A percentile compares a stretch with the other conserved stretches of the same genome.
Evolutionary conservation across 139 green algal genomes (phyloP).

Genomic region (Ettlia oleoabundans): DNA sequence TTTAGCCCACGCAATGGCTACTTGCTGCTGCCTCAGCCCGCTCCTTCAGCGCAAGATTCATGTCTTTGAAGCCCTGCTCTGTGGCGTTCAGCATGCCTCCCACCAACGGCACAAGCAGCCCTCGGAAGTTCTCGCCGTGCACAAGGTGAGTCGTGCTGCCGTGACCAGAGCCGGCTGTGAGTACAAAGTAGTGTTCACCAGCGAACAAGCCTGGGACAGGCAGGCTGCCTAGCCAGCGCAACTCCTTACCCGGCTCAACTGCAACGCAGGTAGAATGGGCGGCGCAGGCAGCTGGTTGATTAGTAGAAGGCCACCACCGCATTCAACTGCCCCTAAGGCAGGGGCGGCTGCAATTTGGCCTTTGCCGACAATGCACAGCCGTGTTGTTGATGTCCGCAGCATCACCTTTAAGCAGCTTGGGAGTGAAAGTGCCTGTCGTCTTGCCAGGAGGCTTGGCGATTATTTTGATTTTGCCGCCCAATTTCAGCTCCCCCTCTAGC

Average conservation of each 20-base stretch:
- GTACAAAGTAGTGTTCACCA: not conserved
- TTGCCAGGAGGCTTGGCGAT: not conserved
- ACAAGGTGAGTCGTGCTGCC: not conserved
- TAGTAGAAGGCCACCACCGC: no score
- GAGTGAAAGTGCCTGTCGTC: not conserved
- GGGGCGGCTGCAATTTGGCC: not conserved
- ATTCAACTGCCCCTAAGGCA: no score
- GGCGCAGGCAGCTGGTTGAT: not conserved
- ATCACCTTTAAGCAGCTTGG: not conserved
- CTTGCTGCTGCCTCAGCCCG: not conserved
- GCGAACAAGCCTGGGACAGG: slow-evolving; percentile 17
- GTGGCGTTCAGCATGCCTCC: slow-evolving; percentile 5
- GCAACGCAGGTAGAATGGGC: not conserved
- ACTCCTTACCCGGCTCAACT: not conserved
- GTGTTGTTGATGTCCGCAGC: no score
- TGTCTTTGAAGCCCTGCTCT: slow-evolving; percentile 9
- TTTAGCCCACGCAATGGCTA: not conserved
- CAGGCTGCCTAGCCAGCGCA: not conserved
- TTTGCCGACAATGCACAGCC: not conserved
- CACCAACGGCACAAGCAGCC: not conserved
- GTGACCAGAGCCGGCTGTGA: not conserved
- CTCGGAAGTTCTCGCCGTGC: slow-evolving; percentile 16
- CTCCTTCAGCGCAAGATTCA: slow-evolving; percentile 18
- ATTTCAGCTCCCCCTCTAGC: not conserved
- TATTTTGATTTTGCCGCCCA: not conserved